Conservation (phyloP, 1,139 yeast species). For the Geotrichum klebahnii region DNA sequence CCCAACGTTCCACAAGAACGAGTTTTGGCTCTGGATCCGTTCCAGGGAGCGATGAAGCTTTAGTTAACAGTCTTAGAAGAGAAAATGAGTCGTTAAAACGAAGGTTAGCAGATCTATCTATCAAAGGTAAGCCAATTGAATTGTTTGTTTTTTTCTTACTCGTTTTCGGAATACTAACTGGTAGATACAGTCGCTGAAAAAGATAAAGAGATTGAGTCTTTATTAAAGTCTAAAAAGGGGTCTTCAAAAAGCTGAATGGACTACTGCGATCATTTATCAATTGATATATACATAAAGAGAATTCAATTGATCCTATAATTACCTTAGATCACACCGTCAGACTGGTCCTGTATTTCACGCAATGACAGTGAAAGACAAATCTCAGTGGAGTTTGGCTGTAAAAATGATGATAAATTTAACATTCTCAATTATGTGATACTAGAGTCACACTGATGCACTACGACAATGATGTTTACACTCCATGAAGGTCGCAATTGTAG, state of each 20-base stretch:
- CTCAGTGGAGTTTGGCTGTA: no score
- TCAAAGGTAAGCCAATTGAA: constrained; percentile 28
- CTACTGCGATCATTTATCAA: no score
- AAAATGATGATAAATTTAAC: no score
- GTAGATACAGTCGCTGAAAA: constrained; percentile 9
- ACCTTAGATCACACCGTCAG: not conserved
- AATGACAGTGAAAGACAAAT: constrained; percentile 14
- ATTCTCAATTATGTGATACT: no score
- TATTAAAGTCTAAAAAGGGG: constrained; percentile 1
- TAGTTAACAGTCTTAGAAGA: constrained; percentile 29
- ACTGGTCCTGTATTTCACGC: no score
- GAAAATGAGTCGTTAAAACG: constrained; percentile 37
- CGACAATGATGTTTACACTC: no score
- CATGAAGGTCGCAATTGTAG: no score
- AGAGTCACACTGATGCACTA: no score
- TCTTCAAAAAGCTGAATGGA: not conserved
- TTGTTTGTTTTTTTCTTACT: not conserved
- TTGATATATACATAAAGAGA: no score
- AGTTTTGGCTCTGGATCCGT: constrained; percentile 24
- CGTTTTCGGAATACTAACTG: not conserved
- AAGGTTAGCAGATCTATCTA: constrained; percentile 35
- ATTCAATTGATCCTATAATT: not conserved
- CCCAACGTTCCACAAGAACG: constrained; percentile 23
- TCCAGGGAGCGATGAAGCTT: constrained; percentile 27
- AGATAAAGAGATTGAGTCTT: constrained; percentile 15